Base-by-base conservation (phyloP, 257 asterid species). In the Paulownia fortunei region DNA sequence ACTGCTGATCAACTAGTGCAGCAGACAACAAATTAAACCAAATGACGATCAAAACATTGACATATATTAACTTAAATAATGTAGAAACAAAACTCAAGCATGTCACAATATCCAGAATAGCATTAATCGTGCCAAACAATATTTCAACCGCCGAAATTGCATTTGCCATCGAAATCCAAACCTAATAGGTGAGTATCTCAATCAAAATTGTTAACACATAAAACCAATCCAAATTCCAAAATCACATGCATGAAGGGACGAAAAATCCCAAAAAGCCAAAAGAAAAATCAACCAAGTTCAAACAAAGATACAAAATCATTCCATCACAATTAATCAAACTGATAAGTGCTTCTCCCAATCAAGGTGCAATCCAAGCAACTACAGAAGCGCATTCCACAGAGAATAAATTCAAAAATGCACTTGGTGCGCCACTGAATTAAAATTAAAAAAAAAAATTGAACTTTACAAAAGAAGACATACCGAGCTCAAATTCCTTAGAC, bases 401-500 rank as follows among this genome's bases (percentile, higher is more conserved):
- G 21, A 51, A 16, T 11, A 24, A 30, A 42, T 18, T 23, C 8
- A 41, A 51, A 51, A 51, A 55, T 4, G 60, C 46, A 27, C 2
- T 24, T 13, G 19, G 16, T 21, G 15, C 10, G 7, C 23, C 16
- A 47, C 1, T 19, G 26, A 67, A 15, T 2, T 26, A 8, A 15
- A 54, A 61, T 32, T 8, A 13, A 39, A 23, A 55, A 21, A 44
- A 49, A 18, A 59, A 47, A 63, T 2, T 11, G 41, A 30, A 30
- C 11, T 16, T 16, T 5, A 24, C 65, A 58, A 8, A 36, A 65
- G 21, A 74, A 9, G 73, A 76, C 91, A 54, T 85, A 93, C 96
- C 74, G 76, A 83, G 82, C 39, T 64, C 80, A 86, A 84, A 54
- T 79, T 87, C 56, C 80, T 76, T 18, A 65, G 59, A 73, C 81